Conservation (phyloP, 768 basidiomycete genomes). For the Lactifluus rugatus region DNA sequence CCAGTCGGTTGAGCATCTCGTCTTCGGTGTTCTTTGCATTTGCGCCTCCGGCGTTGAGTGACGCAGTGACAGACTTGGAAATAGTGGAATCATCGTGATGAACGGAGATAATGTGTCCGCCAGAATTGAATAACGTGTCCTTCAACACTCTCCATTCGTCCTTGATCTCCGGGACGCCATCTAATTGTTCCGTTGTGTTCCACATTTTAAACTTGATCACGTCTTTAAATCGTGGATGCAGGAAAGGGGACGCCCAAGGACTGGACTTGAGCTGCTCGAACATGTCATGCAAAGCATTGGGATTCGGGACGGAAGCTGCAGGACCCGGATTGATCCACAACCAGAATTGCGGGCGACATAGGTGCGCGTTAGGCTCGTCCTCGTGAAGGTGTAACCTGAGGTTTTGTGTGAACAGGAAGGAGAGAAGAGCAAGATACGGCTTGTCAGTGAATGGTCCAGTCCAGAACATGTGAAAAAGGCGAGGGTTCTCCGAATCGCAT, state of each 20-base stretch:
- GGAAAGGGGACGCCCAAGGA: constrained; percentile 92
- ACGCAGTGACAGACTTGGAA: constrained; percentile 26
- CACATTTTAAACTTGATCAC: constrained; percentile 93
- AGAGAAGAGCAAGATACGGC: constrained; percentile 89
- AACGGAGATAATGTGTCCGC: constrained; percentile 64
- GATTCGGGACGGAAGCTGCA: constrained; percentile 81
- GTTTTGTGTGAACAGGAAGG: constrained; percentile 95
- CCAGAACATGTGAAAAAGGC: constrained; percentile 99
- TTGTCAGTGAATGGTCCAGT: constrained; percentile 98
- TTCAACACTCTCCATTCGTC: constrained; percentile 80
- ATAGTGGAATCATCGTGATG: constrained; percentile 36
- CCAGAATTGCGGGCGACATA: constrained; percentile 92
- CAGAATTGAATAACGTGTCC: constrained; percentile 79
- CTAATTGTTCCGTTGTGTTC: constrained; percentile 97
- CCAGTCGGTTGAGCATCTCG: constrained; percentile 68
- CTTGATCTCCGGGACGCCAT: constrained; percentile 80
- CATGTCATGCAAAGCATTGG: constrained; percentile 74
- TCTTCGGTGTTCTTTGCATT: constrained; percentile 27
- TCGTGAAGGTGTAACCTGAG: constrained; percentile 63
- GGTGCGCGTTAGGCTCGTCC: constrained; percentile 36
- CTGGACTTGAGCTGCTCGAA: constrained; percentile 69
- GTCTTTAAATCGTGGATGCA: constrained; percentile 86
- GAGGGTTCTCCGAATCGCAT: constrained; percentile 80
- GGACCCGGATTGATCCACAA: constrained; percentile 99
- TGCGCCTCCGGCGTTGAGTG: constrained; percentile 12